phyloP scores from a whole-genome alignment of 108 stramenopile genomes.

The Fragilariopsis cylindrus region DNA sequence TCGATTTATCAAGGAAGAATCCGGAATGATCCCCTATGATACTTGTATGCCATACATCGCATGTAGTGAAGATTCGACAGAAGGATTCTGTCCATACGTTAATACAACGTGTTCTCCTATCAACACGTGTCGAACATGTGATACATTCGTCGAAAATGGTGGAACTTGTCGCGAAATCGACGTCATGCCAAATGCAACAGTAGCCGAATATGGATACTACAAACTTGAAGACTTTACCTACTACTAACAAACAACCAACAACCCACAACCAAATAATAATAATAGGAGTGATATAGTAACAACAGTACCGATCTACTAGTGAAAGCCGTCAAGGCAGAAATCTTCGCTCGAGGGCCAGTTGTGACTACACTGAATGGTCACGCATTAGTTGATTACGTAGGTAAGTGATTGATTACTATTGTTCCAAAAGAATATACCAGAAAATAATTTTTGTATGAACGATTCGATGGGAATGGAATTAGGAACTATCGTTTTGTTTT shows the following conservation, averaged over 20 bases:
- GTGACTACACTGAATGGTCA: constrained; percentile 80
- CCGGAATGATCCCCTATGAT: constrained; percentile 69
- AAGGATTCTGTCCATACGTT: constrained; percentile 76
- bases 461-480: no score
- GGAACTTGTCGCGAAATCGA: constrained; percentile 51
- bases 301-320: constrained; percentile 26
- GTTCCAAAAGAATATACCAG: not conserved
- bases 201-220: constrained; percentile 90
- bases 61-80: constrained; percentile 71
- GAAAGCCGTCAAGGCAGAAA: constrained; percentile 84
- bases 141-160: constrained; percentile 35
- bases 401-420: constrained; percentile 59
- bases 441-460: no score
- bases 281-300: not conserved
- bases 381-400: constrained; percentile 53
- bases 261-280: not conserved
- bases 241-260: no score
- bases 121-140: constrained; percentile 82
- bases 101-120: constrained; percentile 68
- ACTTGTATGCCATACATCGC: constrained; percentile 86
- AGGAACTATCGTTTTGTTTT: no score
- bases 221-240: constrained; percentile 29
- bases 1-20: constrained; percentile 56
- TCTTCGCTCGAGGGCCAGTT: constrained; percentile 90
- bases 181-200: constrained; percentile 77